Evolutionary conservation across 257 asterid genomes (phyloP), one percentile per base, ranked within the genome.

Genomic region (Galeopsis tetrahit): DNA sequence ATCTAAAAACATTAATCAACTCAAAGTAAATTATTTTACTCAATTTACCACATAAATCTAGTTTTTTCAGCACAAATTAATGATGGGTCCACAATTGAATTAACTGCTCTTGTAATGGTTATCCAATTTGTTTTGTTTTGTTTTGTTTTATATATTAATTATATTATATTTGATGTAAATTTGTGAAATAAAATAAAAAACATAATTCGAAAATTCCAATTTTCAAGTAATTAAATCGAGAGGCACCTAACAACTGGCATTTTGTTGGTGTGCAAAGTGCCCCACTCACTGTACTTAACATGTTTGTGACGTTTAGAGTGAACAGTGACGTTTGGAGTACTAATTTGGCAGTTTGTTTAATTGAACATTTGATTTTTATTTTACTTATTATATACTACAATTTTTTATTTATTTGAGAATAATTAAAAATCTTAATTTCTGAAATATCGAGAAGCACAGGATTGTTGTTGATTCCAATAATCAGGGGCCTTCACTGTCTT

Each of bases 261-360:
- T 38, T 55, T 61, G 32, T 56, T 7, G 52, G 55, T 48, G 55
- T 10, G 53, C 15, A 62, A 43, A 61, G 32, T 15, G 57, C 38
- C 74, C 76, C 58, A 59, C 77, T 65, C 35, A 75, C 71, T 70
- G 64, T 70, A 64, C 71, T 76, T 56, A 3, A 61, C 55, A 60
- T 34, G 14, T 39, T 71, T 7, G 42, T 64, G 67, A 72, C 49
- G 72, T 15, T 53, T 63, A 62, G 49, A 77, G 14, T 55, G 72
- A 51, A 70, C 17, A 36, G 55, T 58, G 80, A 66, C 70, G 8
- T 68, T 75, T 74, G 84, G 80, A 76, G 71, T 60, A 40, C 69
- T 69, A 49, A 63, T 69, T 81, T 76, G 82, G 76, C 63, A 53
- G 34, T 15, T 48, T 61, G 63, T 10, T 46, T 44, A 32, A 43